A percentile compares a stretch with the other conserved stretches of the same genome.
phyloP scores from a whole-genome alignment of 2,329 filamentous ascomycete species.

The Aspergillus fijiensis region DNA sequence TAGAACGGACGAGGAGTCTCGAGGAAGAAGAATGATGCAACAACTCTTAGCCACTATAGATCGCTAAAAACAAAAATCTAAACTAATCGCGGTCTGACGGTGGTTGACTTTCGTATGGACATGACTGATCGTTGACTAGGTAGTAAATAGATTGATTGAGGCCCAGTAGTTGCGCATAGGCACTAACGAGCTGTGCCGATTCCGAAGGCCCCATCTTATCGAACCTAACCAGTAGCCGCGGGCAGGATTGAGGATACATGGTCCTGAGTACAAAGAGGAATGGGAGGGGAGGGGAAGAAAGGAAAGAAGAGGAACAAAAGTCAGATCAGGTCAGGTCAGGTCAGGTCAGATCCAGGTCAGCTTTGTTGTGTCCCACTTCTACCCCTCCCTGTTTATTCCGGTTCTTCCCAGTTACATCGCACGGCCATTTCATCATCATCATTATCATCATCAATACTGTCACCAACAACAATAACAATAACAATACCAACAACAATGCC shows the following conservation, averaged over 20 bases:
- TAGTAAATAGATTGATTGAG: background rate
- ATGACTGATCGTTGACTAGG: background rate
- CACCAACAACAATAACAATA: background rate
- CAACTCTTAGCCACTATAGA: background rate
- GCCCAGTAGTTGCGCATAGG: background rate
- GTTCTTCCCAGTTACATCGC: background rate
- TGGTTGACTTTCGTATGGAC: background rate
- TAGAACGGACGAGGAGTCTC: background rate
- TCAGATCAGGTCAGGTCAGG: background rate
- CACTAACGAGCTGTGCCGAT: background rate
- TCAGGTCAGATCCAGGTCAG: background rate
- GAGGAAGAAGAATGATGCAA: background rate
- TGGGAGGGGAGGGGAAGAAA: background rate
- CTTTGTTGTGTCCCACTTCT: background rate
- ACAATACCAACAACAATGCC: too few species aligned
- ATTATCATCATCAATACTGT: background rate
- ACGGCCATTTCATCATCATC: background rate
- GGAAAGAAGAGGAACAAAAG: background rate
- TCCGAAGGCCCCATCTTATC: background rate
- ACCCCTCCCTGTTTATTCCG: background rate
- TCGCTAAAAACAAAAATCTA: background rate
- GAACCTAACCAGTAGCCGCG: background rate
- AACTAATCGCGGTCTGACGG: too few species aligned
- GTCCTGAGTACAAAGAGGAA: constrained; percentile 7
- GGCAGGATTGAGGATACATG: constrained; percentile 6